Evolutionary conservation across 352 stramenopile genomes (phyloP).

Genomic region (Globisporangium uncinulatum): DNA sequence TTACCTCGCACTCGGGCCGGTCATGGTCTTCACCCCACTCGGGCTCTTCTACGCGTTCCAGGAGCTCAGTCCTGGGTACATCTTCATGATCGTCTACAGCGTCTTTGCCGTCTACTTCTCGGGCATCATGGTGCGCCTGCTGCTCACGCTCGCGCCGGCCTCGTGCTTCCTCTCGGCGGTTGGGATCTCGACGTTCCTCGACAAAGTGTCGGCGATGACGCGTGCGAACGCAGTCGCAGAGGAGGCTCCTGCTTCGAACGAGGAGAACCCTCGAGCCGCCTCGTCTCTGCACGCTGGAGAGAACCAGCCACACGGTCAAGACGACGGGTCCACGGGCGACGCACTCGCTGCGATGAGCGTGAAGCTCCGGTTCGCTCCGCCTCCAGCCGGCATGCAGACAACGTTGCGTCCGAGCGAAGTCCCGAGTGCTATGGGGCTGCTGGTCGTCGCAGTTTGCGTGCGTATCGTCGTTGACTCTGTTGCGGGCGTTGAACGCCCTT

Average conservation of each 20-base stretch:
- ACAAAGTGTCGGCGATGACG: constrained; percentile 26
- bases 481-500: not conserved
- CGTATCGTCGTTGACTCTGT: not conserved
- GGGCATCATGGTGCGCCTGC: constrained; percentile 90
- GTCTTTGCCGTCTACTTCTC: constrained; percentile 91
- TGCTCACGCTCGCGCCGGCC: constrained; percentile 88
- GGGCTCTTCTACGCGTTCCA: constrained; percentile 87
- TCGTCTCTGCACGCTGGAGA: not conserved
- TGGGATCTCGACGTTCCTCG: constrained; percentile 65
- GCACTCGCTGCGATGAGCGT: constrained; percentile 22
- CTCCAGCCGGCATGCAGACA: constrained; percentile 8
- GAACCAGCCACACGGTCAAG: not conserved
- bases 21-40: constrained; percentile 84
- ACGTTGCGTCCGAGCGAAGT: constrained; percentile 12
- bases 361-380: constrained; percentile 27
- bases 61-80: constrained; percentile 45
- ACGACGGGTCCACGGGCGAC: constrained; percentile 14
- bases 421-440: constrained; percentile 23
- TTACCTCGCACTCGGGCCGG: constrained; percentile 89
- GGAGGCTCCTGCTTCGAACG: not conserved
- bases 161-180: constrained; percentile 87
- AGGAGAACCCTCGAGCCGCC: not conserved
- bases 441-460: constrained; percentile 60
- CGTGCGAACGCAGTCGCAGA: constrained; percentile 10
- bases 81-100: constrained; percentile 93